Evolutionary conservation across 148 eudicot genomes (phyloP).

Genomic region (Dianthus caryophyllus): DNA sequence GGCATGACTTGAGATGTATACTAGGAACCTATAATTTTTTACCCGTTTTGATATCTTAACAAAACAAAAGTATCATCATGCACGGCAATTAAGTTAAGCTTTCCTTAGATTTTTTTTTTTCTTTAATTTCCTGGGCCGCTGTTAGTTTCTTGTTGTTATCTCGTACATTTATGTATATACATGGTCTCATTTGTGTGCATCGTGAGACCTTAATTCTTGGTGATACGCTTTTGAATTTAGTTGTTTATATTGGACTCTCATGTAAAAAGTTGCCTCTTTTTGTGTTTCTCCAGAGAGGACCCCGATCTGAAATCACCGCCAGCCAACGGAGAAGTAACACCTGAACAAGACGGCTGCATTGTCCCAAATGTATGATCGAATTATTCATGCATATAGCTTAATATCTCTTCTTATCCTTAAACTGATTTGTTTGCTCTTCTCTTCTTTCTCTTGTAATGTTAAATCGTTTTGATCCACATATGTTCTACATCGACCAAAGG

Average conservation of each 20-base stretch:
- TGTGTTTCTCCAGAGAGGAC: constrained; percentile 8
- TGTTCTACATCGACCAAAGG: neutral
- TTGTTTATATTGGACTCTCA: too few relatives aligned
- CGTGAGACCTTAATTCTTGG: neutral
- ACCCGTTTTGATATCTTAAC: too few relatives aligned
- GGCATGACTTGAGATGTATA: too few relatives aligned
- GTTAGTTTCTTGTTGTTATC: neutral
- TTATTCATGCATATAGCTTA: neutral
- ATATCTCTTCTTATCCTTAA: neutral
- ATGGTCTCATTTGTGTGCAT: neutral
- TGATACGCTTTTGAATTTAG: neutral
- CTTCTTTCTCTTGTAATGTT: neutral
- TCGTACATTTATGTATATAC: neutral
- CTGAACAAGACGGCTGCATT: constrained; percentile 3
- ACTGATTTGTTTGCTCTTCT: too few relatives aligned
- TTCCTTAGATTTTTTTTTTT: too few relatives aligned
- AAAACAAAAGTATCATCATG: too few relatives aligned
- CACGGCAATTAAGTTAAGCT: too few relatives aligned
- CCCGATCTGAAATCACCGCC: constrained; percentile 10
- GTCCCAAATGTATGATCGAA: constrained; percentile 13
- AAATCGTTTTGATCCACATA: neutral
- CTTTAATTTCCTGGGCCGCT: neutral
- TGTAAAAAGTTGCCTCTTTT: neutral
- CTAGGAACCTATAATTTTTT: too few relatives aligned
- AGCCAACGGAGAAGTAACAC: constrained; percentile 12